Base-by-base conservation (phyloP, 2,329 filamentous ascomycete genomes). In the Colletotrichum chlorophyti region DNA sequence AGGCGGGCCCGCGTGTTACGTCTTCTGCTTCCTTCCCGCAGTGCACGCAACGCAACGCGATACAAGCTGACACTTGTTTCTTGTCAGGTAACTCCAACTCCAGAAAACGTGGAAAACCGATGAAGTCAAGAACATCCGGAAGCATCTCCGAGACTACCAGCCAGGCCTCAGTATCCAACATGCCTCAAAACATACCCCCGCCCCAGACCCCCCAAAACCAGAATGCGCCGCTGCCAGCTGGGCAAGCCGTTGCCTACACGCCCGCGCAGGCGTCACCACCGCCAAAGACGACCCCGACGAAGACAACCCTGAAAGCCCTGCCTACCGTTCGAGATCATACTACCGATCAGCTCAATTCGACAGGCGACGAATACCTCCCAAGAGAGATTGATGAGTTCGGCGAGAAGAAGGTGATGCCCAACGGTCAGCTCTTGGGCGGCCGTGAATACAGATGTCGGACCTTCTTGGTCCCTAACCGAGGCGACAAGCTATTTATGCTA, bases 271-370 rank as follows among this genome's bases (percentile, higher is more conserved):
- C 74, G 68, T 61, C 75, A 72, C 74, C 86, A 72, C 91, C 92
- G 14, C 87, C 91, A 19, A 95, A 94, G 74, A 84, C 89, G 3
- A 92, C 92, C 4, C 90, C 91, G 5, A 88, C 88, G 29, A 96
- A 96, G 76, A 82, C 87, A 9, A 91, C 94, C 8, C 82, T 98
- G 66, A 99, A 99, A 76, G 95, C 95, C 1, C 81, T 99, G 38
- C 95, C 95, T 3, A 98, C 95, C 4, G 95, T 98, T 12, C 84
- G 95, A 74, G 95, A 99, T 70, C 95, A 99, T 73, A 99, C 95
- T 3, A 98, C 94, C 14, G 94, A 98, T 72, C 94, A 98, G 73
- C 85, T 99, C 26, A 92, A 91, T 49, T 82, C 90, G 24, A 91
- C 92, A 68, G 91, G 91, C 62, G 95, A 98, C 72, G 95, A 99